phyloP scores from a whole-genome alignment of 768 basidiomycete genomes.

The Agaricus sinodeliciosus region DNA sequence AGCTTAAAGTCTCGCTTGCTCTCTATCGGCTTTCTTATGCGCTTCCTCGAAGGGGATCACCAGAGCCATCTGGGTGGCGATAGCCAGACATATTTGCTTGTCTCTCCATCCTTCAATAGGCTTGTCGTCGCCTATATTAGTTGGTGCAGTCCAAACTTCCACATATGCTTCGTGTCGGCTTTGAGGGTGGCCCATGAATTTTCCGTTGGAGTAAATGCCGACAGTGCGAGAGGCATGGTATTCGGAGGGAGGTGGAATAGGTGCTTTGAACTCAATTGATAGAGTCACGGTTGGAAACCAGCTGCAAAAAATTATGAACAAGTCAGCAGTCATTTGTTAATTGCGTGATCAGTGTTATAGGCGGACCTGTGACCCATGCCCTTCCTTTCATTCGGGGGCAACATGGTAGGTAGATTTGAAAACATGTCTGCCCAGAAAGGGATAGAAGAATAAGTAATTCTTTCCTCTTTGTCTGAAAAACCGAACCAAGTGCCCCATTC shows the following conservation, averaged over 20 bases:
- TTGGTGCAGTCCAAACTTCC: conserved; percentile 64
- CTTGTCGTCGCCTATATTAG: conserved; percentile 40
- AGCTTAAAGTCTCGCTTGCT: conserved; percentile 16
- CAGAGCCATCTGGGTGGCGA: conserved; percentile 56
- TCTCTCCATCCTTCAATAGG: conserved; percentile 48
- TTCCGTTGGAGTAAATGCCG: conserved; percentile 46
- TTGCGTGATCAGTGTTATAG: neutral
- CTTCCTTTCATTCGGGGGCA: conserved; percentile 40
- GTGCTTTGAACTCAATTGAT: conserved; percentile 56
- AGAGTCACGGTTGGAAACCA: conserved; percentile 64
- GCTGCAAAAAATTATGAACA: conserved; percentile 21
- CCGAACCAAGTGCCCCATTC: conserved; percentile 58
- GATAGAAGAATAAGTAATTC: conserved; percentile 39
- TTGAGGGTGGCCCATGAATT: conserved; percentile 47
- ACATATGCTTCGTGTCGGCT: conserved; percentile 52
- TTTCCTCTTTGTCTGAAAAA: conserved; percentile 34
- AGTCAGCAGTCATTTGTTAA: neutral
- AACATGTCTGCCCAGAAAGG: conserved; percentile 55
- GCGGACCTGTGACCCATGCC: conserved; percentile 27
- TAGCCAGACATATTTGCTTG: conserved; percentile 55
- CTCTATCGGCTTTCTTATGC: conserved; percentile 20
- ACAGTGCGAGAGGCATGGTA: conserved; percentile 45
- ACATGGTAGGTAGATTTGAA: conserved; percentile 34
- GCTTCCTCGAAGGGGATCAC: conserved; percentile 37
- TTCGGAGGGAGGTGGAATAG: conserved; percentile 38